Evolutionary conservation across 2,329 filamentous ascomycete species (phyloP).

Genomic region (Cadophora gregata): DNA sequence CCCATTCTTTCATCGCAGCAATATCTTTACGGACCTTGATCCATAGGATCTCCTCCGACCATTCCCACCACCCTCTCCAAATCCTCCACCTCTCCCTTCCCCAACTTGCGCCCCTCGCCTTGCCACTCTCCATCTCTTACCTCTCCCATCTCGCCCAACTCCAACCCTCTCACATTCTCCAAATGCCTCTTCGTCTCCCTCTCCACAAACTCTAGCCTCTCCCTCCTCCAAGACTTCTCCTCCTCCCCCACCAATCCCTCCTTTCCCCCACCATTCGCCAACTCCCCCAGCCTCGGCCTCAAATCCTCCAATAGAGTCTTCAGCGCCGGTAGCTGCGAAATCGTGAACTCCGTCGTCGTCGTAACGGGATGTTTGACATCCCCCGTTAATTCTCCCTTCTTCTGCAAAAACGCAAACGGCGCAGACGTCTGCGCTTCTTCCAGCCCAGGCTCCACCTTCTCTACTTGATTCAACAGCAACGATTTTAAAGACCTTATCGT

Average conservation of each 20-base stretch:
- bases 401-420: conserved; percentile 61
- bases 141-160: conserved; percentile 65
- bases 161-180: conserved; percentile 71
- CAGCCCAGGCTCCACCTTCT: conserved; percentile 44
- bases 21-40: conserved; percentile 28
- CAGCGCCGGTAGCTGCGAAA: conserved; percentile 83
- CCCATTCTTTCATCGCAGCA: background rate
- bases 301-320: conserved; percentile 72
- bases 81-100: conserved; percentile 60
- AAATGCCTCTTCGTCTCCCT: conserved; percentile 77
- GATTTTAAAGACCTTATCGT: conserved; percentile 69
- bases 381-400: conserved; percentile 57
- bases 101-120: conserved; percentile 57
- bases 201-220: conserved; percentile 85
- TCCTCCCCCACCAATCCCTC: conserved; percentile 45
- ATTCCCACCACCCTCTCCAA: conserved; percentile 58
- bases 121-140: conserved; percentile 70
- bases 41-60: conserved; percentile 47
- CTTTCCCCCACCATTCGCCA: conserved; percentile 49
- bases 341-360: conserved; percentile 77
- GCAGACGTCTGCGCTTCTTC: conserved; percentile 32
- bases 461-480: conserved; percentile 57
- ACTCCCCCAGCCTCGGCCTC: conserved; percentile 63
- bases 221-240: conserved; percentile 67
- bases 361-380: conserved; percentile 64